Conservation (phyloP, 768 basidiomycete genomes). For the Porphyrellus cyaneotinctus region DNA sequence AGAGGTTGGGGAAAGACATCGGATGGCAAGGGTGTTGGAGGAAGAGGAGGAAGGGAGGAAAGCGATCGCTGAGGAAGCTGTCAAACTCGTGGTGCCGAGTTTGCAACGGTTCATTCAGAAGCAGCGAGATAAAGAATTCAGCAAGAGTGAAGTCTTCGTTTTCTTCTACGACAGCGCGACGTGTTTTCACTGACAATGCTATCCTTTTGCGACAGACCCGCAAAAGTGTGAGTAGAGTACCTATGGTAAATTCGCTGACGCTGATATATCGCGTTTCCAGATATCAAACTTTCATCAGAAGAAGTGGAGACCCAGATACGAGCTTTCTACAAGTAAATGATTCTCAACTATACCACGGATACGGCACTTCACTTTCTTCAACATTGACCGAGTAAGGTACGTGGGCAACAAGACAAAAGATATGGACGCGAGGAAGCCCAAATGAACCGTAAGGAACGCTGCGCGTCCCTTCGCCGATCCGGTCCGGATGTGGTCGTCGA, state of each 20-base stretch:
- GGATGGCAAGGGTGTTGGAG: constrained; percentile 61
- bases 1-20: constrained; percentile 74
- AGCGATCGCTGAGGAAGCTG: constrained; percentile 66
- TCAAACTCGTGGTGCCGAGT: constrained; percentile 71
- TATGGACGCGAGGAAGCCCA: too few species aligned
- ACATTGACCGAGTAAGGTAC: neutral
- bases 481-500: too few species aligned
- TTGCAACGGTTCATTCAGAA: constrained; percentile 72
- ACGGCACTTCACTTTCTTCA: neutral
- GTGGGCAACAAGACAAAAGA: neutral
- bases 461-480: constrained; percentile 3
- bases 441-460: too few species aligned
- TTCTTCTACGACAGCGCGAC: neutral
- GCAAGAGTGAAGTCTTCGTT: constrained; percentile 59
- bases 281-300: constrained; percentile 74
- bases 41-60: constrained; percentile 61
- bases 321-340: constrained; percentile 46
- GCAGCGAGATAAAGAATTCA: constrained; percentile 77
- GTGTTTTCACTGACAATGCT: neutral
- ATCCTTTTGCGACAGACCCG: constrained; percentile 36
- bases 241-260: neutral
- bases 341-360: neutral
- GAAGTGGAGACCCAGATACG: constrained; percentile 70
- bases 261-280: constrained; percentile 36
- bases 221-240: constrained; percentile 43